These are phyloP conservation scores for Musa beccarii DNA, from an alignment of 176 grass and related monocot genomes.

Conservation along the genomic window DNA sequence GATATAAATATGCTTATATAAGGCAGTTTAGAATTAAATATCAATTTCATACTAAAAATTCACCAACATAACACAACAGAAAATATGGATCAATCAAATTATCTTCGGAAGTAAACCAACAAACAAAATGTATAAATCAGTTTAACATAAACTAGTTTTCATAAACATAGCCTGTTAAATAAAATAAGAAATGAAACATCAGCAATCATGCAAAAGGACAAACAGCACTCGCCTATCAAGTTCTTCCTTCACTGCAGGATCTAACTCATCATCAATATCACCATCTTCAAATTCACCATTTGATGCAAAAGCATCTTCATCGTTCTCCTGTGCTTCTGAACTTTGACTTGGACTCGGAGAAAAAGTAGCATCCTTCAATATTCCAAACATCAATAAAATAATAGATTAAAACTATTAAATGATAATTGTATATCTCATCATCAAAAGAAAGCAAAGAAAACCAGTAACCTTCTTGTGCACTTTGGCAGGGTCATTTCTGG, in stretches of 20 bases:
- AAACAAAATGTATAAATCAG: not conserved
- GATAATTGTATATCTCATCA: not conserved
- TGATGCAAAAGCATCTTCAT: conserved; percentile 55
- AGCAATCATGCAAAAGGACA: not conserved
- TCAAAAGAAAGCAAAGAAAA: conserved; percentile 7
- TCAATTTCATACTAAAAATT: not conserved
- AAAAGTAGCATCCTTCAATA: conserved; percentile 23
- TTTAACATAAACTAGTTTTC: not conserved
- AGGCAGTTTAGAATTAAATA: not conserved
- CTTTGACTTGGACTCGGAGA: conserved; percentile 49
- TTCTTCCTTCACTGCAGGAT: conserved; percentile 97
- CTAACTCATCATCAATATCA: conserved; percentile 89
- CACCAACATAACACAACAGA: not conserved
- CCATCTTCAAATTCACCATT: conserved; percentile 49
- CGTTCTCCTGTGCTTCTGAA: conserved; percentile 48
- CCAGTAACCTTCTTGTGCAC: conserved; percentile 46
- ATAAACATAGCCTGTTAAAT: not conserved
- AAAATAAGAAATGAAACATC: not conserved
- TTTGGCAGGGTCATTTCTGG: conserved; percentile 35
- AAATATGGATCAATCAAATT: not conserved
- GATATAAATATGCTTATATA: not conserved
- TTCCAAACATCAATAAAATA: conserved; percentile 1
- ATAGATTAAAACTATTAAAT: not conserved
- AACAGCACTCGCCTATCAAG: conserved; percentile 67
- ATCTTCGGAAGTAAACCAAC: not conserved